Evolutionary conservation across 2,329 filamentous ascomycete species (phyloP).

Genomic region (Huntiella bhutanensis): DNA sequence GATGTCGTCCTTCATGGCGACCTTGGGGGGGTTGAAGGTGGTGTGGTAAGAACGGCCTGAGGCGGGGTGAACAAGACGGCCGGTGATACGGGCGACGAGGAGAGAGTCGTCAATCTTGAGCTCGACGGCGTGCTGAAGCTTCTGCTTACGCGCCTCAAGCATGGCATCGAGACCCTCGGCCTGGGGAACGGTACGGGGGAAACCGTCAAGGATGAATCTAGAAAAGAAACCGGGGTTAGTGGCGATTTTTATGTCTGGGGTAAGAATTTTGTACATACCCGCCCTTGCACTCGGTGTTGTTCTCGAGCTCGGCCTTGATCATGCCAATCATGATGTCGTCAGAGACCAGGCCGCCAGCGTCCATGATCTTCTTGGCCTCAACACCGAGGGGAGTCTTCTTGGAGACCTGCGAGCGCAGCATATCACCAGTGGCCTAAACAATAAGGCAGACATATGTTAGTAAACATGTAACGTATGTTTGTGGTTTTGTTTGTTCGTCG

Average conservation of each 20-base stretch:
- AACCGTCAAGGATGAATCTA: slow-evolving; percentile 97
- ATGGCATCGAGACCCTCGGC: slow-evolving; percentile 88
- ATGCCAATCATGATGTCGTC: slow-evolving; percentile 99
- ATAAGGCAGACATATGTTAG: too few species aligned
- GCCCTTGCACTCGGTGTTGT: slow-evolving; percentile 88
- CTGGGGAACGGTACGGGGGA: slow-evolving; percentile 90
- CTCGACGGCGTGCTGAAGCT: slow-evolving; percentile 86
- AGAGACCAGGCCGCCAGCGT: slow-evolving; percentile 88
- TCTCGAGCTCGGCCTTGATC: slow-evolving; percentile 94
- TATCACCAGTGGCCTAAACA: slow-evolving; percentile 80
- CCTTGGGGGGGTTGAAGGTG: slow-evolving; percentile 96
- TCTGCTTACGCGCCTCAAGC: slow-evolving; percentile 60
- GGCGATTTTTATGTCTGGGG: not conserved
- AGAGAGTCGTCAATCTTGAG: slow-evolving; percentile 91
- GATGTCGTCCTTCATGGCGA: slow-evolving; percentile 83
- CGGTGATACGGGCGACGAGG: slow-evolving; percentile 88
- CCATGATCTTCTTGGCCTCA: slow-evolving; percentile 99
- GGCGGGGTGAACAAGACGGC: slow-evolving; percentile 84
- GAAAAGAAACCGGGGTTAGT: not conserved
- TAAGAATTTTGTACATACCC: slow-evolving; percentile 40
- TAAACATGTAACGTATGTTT: too few species aligned
- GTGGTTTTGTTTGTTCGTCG: too few species aligned
- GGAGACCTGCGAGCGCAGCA: slow-evolving; percentile 94
- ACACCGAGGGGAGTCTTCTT: slow-evolving; percentile 89
- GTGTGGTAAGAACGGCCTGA: slow-evolving; percentile 95